phyloP scores from a whole-genome alignment of 768 basidiomycete species.

The Rhizopogon vinicolor region DNA sequence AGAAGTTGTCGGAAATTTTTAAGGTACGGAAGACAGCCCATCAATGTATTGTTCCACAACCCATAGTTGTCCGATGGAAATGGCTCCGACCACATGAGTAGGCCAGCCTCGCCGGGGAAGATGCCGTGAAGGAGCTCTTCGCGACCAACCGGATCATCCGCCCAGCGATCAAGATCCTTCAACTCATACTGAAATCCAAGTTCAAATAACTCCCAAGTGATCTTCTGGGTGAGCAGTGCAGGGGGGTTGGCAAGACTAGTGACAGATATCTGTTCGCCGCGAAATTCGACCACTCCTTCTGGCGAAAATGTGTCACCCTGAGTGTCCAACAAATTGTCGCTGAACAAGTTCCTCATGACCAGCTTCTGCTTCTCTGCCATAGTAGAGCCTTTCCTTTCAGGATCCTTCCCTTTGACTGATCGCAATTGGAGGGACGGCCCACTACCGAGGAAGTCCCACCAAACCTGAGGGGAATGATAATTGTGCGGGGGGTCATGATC shows the following conservation, averaged over 20 bases:
- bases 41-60: not conserved
- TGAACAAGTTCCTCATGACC: not conserved
- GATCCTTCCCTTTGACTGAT: not conserved
- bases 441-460: no score
- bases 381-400: not conserved
- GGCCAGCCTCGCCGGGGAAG: not conserved
- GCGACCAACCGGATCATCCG: not conserved
- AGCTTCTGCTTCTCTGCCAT: not conserved
- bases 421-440: not conserved
- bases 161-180: constrained; percentile 7
- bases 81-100: no score
- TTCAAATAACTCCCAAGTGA: constrained; percentile 18
- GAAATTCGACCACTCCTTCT: not conserved
- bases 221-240: not conserved
- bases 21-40: not conserved
- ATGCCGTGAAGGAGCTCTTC: not conserved
- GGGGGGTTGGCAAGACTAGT: not conserved
- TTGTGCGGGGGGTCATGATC: not conserved
- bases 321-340: not conserved
- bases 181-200: constrained; percentile 17
- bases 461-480: not conserved
- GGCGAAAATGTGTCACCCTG: not conserved
- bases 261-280: not conserved
- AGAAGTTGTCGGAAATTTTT: not conserved
- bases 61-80: no score